A percentile compares a stretch with the other conserved stretches of the same genome.
Evolutionary conservation across 2,329 filamentous ascomycete genomes (phyloP).

Genomic region (Botrytis fabae): DNA sequence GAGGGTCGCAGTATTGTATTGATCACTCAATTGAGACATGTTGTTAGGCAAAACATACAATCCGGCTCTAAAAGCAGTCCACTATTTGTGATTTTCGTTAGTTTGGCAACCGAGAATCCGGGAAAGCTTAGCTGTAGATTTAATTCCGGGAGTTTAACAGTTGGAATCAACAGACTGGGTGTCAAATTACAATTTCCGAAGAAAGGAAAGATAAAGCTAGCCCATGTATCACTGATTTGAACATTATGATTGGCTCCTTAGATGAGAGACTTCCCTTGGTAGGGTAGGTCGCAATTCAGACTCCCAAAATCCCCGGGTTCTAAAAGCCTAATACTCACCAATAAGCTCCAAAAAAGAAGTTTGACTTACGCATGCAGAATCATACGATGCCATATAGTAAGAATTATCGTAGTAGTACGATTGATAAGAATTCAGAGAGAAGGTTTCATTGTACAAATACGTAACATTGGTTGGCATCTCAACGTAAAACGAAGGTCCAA

Average conservation of each 20-base stretch:
- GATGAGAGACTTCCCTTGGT: not conserved
- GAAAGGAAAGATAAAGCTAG: too few relatives aligned
- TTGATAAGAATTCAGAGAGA: not conserved
- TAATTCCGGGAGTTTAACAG: not conserved
- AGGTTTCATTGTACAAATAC: not conserved
- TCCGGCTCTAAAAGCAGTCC: constrained; percentile 28
- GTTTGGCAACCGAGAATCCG: not conserved
- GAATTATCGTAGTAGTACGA: not conserved
- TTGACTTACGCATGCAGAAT: constrained; percentile 21
- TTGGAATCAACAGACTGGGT: not conserved
- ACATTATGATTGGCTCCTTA: too few relatives aligned
- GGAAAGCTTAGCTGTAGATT: not conserved
- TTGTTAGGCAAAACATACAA: constrained; percentile 25
- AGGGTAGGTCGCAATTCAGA: not conserved
- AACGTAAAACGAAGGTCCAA: constrained; percentile 31
- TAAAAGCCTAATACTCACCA: too few relatives aligned
- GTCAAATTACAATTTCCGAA: not conserved
- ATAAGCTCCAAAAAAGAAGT: not conserved
- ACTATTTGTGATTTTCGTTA: constrained; percentile 17
- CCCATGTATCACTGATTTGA: too few relatives aligned
- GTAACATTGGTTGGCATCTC: constrained; percentile 27
- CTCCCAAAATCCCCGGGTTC: not conserved
- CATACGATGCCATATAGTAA: constrained; percentile 5
- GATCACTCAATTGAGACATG: not conserved
- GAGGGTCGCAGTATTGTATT: constrained; percentile 9